Evolutionary conservation across 2,329 filamentous ascomycete species (phyloP).

Genomic region (Samsoniella hepiali): DNA sequence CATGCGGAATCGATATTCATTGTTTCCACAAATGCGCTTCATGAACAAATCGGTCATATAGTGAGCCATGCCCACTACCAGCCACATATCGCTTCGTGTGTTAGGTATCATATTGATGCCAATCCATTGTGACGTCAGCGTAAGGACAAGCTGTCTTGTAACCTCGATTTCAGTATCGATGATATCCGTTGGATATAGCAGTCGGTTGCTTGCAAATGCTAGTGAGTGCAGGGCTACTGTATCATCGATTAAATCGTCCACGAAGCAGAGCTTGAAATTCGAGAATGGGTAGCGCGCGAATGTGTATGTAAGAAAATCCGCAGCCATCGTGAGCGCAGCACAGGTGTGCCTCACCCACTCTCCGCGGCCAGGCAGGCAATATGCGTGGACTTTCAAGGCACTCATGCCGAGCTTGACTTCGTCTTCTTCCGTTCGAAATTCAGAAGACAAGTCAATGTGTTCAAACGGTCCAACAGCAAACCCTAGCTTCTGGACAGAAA

Average conservation of each 20-base stretch:
- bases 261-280: slow-evolving; percentile 89
- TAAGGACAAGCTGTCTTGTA: slow-evolving; percentile 76
- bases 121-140: slow-evolving; percentile 88
- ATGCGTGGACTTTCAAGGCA: slow-evolving; percentile 84
- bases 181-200: slow-evolving; percentile 81
- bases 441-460: slow-evolving; percentile 78
- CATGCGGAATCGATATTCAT: slow-evolving; percentile 87
- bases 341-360: slow-evolving; percentile 86
- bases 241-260: slow-evolving; percentile 80
- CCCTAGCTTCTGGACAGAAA: slow-evolving; percentile 84
- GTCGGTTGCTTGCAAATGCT: slow-evolving; percentile 79
- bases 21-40: slow-evolving; percentile 86
- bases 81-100: slow-evolving; percentile 78
- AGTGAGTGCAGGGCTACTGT: slow-evolving; percentile 76
- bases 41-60: slow-evolving; percentile 96
- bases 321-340: slow-evolving; percentile 75
- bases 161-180: slow-evolving; percentile 82
- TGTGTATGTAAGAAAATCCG: slow-evolving; percentile 86
- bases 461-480: slow-evolving; percentile 96
- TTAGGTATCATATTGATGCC: slow-evolving; percentile 89
- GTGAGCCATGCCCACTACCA: slow-evolving; percentile 83
- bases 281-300: slow-evolving; percentile 90
- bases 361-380: slow-evolving; percentile 79
- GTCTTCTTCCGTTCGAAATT: slow-evolving; percentile 85
- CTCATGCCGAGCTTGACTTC: slow-evolving; percentile 87